phyloP scores from a whole-genome alignment of 2,329 filamentous ascomycete genomes.

The Neofusicoccum cordaticola region DNA sequence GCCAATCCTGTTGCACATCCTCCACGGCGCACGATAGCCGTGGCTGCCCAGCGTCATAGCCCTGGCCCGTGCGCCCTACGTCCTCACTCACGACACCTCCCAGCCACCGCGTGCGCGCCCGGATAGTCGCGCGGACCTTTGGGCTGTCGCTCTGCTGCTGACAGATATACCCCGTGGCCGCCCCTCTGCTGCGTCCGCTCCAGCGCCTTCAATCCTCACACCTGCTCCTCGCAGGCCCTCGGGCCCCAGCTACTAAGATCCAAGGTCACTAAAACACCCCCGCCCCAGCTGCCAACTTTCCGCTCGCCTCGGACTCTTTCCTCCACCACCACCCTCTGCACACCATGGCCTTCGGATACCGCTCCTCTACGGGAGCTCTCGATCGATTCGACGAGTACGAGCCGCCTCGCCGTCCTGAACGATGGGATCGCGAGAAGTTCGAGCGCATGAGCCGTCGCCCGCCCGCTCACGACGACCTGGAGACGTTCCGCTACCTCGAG shows the following conservation, averaged over 20 bases:
- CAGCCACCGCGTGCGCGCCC: background rate
- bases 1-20: slow-evolving; percentile 14
- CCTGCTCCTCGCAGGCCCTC: background rate
- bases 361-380: slow-evolving; percentile 43
- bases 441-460: slow-evolving; percentile 41
- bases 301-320: background rate
- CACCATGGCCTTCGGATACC: slow-evolving; percentile 23
- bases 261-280: background rate
- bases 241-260: background rate
- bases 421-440: slow-evolving; percentile 52
- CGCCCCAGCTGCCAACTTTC: slow-evolving; percentile 7
- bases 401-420: slow-evolving; percentile 31
- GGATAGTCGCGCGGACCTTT: background rate
- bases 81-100: background rate
- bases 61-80: background rate
- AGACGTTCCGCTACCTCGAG: slow-evolving; percentile 42
- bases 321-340: background rate
- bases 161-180: background rate
- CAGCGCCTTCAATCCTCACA: background rate
- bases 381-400: slow-evolving; percentile 45
- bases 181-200: background rate
- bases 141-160: background rate
- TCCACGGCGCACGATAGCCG: background rate
- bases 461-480: slow-evolving; percentile 30
- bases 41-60: slow-evolving; percentile 6